A percentile compares a stretch with the other conserved stretches of the same genome.
These are phyloP conservation scores for Solanum appendiculatum DNA, from an alignment of 257 asterid species.

Conservation along the genomic window DNA sequence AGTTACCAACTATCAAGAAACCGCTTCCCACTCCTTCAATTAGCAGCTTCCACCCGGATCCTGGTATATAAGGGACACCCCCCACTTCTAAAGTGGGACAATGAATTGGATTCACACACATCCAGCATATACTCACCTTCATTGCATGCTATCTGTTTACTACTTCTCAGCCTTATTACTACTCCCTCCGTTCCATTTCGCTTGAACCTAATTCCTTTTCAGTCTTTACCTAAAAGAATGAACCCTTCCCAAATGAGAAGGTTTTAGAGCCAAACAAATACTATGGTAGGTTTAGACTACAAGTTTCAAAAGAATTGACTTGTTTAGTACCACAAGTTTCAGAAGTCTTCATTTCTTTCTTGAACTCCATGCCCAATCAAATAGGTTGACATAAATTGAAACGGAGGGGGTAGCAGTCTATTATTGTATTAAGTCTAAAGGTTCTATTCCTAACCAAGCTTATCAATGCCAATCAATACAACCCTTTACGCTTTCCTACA, in stretches of 20 bases:
- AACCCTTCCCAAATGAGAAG: not conserved
- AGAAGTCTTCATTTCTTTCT: not conserved
- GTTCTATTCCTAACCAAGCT: not conserved
- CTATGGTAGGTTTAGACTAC: not conserved
- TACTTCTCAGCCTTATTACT: not conserved
- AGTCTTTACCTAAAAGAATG: not conserved
- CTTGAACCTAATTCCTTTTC: not conserved
- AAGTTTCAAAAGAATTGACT: not conserved
- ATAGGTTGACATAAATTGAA: not conserved
- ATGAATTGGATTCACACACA: not conserved
- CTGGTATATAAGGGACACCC: not conserved
- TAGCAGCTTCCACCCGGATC: not conserved
- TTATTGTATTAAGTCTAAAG: not conserved
- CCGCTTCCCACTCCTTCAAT: not conserved
- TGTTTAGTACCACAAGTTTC: not conserved
- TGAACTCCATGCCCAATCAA: not conserved
- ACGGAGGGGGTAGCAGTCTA: not conserved
- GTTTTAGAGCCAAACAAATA: not conserved
- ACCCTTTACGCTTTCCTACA: not conserved
- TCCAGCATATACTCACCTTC: no score
- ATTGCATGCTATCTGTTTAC: not conserved
- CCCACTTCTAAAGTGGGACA: not conserved
- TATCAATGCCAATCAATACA: not conserved
- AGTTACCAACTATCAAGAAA: not conserved
- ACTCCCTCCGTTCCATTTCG: not conserved